These are phyloP conservation scores for Wickerhamomyces bisporus DNA, from an alignment of 805 yeast genomes.

Conservation along the genomic window DNA sequence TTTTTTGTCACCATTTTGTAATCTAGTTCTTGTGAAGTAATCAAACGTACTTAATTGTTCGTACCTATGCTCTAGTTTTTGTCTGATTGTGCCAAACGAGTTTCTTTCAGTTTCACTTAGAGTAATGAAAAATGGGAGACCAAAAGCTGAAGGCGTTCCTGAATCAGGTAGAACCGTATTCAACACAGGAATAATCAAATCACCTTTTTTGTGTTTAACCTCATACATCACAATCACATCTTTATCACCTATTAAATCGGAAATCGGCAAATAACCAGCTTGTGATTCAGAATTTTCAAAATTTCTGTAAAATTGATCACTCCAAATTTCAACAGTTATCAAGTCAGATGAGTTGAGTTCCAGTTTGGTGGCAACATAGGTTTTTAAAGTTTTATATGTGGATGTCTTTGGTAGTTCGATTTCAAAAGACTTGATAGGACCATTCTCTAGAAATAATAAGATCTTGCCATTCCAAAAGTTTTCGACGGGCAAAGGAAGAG, in stretches of 20 bases:
- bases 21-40: slow-evolving; percentile 26
- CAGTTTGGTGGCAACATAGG: slow-evolving; percentile 50
- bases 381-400: slow-evolving; percentile 56
- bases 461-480: slow-evolving; percentile 67
- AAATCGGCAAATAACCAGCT: slow-evolving; percentile 51
- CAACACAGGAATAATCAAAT: slow-evolving; percentile 57
- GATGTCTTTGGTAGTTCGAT: slow-evolving; percentile 69
- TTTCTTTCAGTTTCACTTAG: slow-evolving; percentile 44
- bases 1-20: slow-evolving; percentile 6
- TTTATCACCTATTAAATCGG: slow-evolving; percentile 55
- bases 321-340: slow-evolving; percentile 58
- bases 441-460: slow-evolving; percentile 53
- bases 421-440: slow-evolving; percentile 48
- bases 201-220: slow-evolving; percentile 34
- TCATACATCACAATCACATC: slow-evolving; percentile 71
- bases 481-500: slow-evolving; percentile 80
- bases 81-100: slow-evolving; percentile 54
- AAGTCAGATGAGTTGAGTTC: slow-evolving; percentile 32
- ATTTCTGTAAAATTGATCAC: slow-evolving; percentile 61
- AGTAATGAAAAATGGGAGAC: slow-evolving; percentile 70
- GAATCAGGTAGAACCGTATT: slow-evolving; percentile 38
- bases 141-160: slow-evolving; percentile 49
- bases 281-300: slow-evolving; percentile 57
- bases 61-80: slow-evolving; percentile 47
- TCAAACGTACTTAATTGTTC: slow-evolving; percentile 42